A percentile compares a stretch with the other conserved stretches of the same genome.
Evolutionary conservation across 2,329 filamentous ascomycete species (phyloP).

Genomic region (Pseudogymnoascus destructans): DNA sequence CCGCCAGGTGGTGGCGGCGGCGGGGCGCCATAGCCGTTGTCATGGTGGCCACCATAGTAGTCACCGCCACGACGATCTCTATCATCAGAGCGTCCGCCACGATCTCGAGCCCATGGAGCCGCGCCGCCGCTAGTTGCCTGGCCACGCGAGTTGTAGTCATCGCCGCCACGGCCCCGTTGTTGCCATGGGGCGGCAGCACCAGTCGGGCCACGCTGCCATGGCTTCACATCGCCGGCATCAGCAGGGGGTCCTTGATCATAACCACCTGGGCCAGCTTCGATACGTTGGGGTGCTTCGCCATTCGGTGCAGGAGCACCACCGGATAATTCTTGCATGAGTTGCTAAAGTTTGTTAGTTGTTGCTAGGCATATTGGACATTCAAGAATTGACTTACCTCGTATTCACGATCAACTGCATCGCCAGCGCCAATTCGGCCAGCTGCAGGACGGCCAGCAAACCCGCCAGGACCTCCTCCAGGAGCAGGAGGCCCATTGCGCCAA

Average conservation of each 20-base stretch:
- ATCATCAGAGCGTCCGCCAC: conserved; percentile 34
- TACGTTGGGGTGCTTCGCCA: conserved; percentile 56
- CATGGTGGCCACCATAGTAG: conserved; percentile 32
- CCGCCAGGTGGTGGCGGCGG: conserved; percentile 31
- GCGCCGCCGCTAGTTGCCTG: conserved; percentile 30
- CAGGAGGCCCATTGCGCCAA: conserved; percentile 68
- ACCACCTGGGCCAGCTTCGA: conserved; percentile 67
- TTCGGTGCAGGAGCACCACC: conserved; percentile 49
- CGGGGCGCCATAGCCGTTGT: conserved; percentile 37
- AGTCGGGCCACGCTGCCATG: conserved; percentile 79
- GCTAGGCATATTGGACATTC: background rate
- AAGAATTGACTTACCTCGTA: conserved; percentile 58
- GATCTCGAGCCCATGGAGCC: conserved; percentile 51
- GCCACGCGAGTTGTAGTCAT: conserved; percentile 28
- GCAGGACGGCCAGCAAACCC: conserved; percentile 35
- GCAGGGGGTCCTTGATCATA: conserved; percentile 37
- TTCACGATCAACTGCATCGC: conserved; percentile 82
- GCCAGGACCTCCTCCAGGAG: conserved; percentile 36
- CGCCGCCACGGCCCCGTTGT: conserved; percentile 32
- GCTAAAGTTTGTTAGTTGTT: conserved; percentile 38
- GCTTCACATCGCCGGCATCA: conserved; percentile 49
- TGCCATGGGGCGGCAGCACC: conserved; percentile 72
- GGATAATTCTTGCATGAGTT: conserved; percentile 95
- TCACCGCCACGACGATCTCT: conserved; percentile 35
- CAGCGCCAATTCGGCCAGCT: conserved; percentile 54